These are phyloP conservation scores for Boletus vermiculosoides DNA, from an alignment of 768 basidiomycete genomes.

Conservation along the genomic window DNA sequence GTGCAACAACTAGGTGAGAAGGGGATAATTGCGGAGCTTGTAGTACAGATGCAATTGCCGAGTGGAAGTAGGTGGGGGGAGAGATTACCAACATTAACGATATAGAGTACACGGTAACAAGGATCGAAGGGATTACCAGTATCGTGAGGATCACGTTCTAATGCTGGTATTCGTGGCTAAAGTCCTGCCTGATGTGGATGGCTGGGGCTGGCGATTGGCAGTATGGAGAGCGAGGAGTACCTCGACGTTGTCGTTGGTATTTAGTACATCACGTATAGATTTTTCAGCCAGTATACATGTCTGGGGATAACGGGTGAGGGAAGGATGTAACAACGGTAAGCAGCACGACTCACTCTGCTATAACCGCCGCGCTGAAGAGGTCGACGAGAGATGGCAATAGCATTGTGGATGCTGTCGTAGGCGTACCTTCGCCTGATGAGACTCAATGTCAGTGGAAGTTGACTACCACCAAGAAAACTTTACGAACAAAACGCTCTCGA, in stretches of 20 bases:
- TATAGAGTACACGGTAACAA: slow-evolving; percentile 7
- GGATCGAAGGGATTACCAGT: background rate
- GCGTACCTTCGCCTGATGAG: slow-evolving; percentile 64
- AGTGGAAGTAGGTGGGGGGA: background rate
- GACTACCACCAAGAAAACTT: background rate
- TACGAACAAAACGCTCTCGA: slow-evolving; percentile 71
- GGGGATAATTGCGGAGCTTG: slow-evolving; percentile 13
- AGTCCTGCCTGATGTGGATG: slow-evolving; percentile 17
- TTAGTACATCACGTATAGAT: slow-evolving; percentile 68
- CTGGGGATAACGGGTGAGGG: slow-evolving; percentile 34
- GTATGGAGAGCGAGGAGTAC: slow-evolving; percentile 65
- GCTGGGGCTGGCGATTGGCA: slow-evolving; percentile 20
- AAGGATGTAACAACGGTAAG: background rate
- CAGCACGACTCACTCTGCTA: slow-evolving; percentile 42
- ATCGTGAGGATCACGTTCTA: slow-evolving; percentile 22
- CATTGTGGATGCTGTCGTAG: slow-evolving; percentile 79
- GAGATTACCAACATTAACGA: slow-evolving; percentile 3
- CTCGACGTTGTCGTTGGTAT: slow-evolving; percentile 63
- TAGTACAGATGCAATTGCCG: slow-evolving; percentile 28
- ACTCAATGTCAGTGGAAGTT: slow-evolving; percentile 5
- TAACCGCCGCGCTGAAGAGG: slow-evolving; percentile 58
- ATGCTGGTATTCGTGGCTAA: slow-evolving; percentile 18
- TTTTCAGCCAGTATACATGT: slow-evolving; percentile 68
- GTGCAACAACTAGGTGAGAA: slow-evolving; percentile 5
- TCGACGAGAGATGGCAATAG: slow-evolving; percentile 67